Base-by-base conservation (phyloP, 2,329 filamentous ascomycete species). In the Trichoderma guizhouense region DNA sequence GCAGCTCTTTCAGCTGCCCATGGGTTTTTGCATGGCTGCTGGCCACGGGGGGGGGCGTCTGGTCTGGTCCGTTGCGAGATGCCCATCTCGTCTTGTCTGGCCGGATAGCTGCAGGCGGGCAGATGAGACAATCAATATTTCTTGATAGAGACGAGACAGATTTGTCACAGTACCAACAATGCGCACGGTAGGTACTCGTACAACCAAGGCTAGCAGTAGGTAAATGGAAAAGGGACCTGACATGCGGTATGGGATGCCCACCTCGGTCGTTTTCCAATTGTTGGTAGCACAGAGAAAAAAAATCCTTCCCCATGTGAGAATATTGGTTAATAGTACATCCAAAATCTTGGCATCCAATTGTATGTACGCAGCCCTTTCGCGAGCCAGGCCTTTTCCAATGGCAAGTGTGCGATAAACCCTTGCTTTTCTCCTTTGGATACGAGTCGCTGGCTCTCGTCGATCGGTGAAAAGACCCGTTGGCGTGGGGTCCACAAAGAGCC, bases 1-100 rank as follows among this genome's bases (percentile, higher is more conserved):
- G 67, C 67, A 62, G 28, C 57, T 69, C 67, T 61, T 69, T 69
- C 67, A 69, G 67, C 67, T 69, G 67, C 30, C 36, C 67, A 69
- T 53, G 67, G 67, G 39, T 62, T 62, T 47, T 67, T 26, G 55
- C 67, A 53, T 14, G 55, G 60, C 24, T 53, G 39, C 14, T 51
- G 30, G 47, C 57, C 36, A 28, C 7, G 39, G 55, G 63, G 47
- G 63, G 47, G 62, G 34, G 55, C 15, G 55, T 26, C 34, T 39
- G 18, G 53, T 61, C 55, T 60, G 55, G 24, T 69, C 39, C 34
- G 24, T 62, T 51, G 57, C 57, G 53, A 62, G 39, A 53, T 69
- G 21, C 36, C 30, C 39, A 39, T 21, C 55, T 51, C 9, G 66
- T 21, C 55, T 60, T 30, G 39, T 58, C 32, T 62, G 39, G 57